These are phyloP conservation scores for Tricholoma matsutake DNA, from an alignment of 768 basidiomycete genomes.

Conservation along the genomic window DNA sequence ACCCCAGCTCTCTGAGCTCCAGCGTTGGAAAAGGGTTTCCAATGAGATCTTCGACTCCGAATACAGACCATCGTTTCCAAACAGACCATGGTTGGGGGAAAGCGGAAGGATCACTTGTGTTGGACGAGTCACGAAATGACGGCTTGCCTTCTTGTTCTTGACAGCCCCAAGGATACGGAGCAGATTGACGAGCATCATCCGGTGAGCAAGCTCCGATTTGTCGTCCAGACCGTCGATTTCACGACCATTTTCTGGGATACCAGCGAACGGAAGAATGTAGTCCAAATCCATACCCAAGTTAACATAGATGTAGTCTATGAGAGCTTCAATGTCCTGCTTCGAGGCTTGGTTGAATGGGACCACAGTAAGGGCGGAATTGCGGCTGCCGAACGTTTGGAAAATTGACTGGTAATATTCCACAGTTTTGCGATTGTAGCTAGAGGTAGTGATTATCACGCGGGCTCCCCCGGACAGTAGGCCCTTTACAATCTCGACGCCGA, in stretches of 20 bases:
- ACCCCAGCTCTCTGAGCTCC: constrained; percentile 98
- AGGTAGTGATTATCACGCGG: constrained; percentile 96
- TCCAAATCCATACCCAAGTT: constrained; percentile 95
- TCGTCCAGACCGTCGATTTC: constrained; percentile 98
- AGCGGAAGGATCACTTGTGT: constrained; percentile 98
- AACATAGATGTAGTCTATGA: constrained; percentile 97
- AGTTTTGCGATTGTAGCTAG: constrained; percentile 91
- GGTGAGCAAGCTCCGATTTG: constrained; percentile 95
- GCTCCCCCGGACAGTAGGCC: constrained; percentile 95
- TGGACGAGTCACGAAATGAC: constrained; percentile 94
- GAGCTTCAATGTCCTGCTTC: constrained; percentile 96
- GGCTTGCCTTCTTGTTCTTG: constrained; percentile 96
- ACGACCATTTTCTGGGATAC: constrained; percentile 97
- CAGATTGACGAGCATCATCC: constrained; percentile 98
- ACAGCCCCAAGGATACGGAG: constrained; percentile 95
- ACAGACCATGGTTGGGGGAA: constrained; percentile 96
- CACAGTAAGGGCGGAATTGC: constrained; percentile 94
- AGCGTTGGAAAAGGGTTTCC: constrained; percentile 97
- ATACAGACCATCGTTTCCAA: constrained; percentile 97
- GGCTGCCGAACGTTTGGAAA: constrained; percentile 92
- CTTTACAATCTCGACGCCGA: constrained; percentile 96
- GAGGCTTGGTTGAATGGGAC: constrained; percentile 99
- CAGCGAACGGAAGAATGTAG: constrained; percentile 98
- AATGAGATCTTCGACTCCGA: constrained; percentile 98
- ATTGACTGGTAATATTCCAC: constrained; percentile 99